Percentiles rank a stretch among this genome's conserved stretches.
Evolutionary conservation across 805 yeast genomes (phyloP).

Genomic region (Danielia oregonensis): DNA sequence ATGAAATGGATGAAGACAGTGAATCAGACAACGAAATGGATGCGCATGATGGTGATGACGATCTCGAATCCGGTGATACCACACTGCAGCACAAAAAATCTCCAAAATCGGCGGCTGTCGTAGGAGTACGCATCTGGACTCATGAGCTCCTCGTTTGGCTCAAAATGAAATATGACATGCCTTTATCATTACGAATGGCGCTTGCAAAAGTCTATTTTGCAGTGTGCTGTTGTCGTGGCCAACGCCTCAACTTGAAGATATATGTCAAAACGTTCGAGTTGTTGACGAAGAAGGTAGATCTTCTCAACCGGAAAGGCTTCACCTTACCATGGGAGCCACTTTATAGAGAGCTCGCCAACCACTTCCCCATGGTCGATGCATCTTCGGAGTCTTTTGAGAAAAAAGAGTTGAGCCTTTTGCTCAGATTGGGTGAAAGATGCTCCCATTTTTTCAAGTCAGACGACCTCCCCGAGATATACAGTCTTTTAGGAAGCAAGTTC

Average conservation of each 20-base stretch:
- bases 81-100: constrained; percentile 57
- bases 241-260: constrained; percentile 53
- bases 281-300: constrained; percentile 45
- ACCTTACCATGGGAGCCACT: constrained; percentile 50
- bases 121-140: constrained; percentile 80
- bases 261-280: constrained; percentile 60
- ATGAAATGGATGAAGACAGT: constrained; percentile 42
- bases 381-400: constrained; percentile 46
- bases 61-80: constrained; percentile 28
- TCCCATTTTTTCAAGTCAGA: constrained; percentile 50
- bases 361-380: constrained; percentile 35
- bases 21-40: constrained; percentile 34
- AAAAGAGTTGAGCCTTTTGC: constrained; percentile 44
- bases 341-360: constrained; percentile 29
- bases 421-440: constrained; percentile 51
- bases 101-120: constrained; percentile 67
- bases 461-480: constrained; percentile 49
- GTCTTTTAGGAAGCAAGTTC: constrained; percentile 47
- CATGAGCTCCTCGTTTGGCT: constrained; percentile 77
- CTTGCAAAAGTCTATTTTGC: constrained; percentile 70
- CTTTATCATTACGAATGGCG: constrained; percentile 55
- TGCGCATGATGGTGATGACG: constrained; percentile 31
- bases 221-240: constrained; percentile 70
- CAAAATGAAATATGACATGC: constrained; percentile 75
- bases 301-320: constrained; percentile 41